Conservation (phyloP, 495 filamentous ascomycete species). For the Pyronema omphalodes region DNA sequence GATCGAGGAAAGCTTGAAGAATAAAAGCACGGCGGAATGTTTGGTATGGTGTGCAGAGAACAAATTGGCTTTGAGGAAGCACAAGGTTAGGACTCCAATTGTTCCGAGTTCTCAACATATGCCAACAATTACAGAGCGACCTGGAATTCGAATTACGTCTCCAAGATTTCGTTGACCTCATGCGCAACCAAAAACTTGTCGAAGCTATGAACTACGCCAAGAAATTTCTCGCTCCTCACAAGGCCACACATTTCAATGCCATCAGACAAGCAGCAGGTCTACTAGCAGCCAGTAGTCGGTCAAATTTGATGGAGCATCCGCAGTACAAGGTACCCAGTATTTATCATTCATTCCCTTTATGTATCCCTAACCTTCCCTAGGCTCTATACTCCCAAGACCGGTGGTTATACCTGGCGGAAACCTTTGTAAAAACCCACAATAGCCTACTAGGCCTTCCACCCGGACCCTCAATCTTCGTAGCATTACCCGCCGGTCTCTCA, state of each 20-base stretch:
- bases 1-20: conserved; percentile 51
- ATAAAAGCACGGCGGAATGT: conserved; percentile 56
- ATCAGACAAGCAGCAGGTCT: conserved; percentile 59
- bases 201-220: conserved; percentile 68
- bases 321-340: conserved; percentile 50
- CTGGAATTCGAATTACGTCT: conserved; percentile 88
- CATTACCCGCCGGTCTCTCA: conserved; percentile 76
- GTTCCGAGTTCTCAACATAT: not conserved
- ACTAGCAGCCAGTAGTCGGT: conserved; percentile 32
- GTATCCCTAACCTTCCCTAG: conserved; percentile 26
- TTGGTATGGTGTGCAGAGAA: conserved; percentile 85
- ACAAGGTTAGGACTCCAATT: conserved; percentile 36
- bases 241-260: conserved; percentile 46
- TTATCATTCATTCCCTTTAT: conserved; percentile 2
- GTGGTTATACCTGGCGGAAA: conserved; percentile 58
- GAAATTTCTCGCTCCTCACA: conserved; percentile 53
- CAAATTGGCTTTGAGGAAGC: conserved; percentile 67
- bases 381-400: conserved; percentile 51
- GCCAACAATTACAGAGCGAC: conserved; percentile 40
- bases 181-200: conserved; percentile 44
- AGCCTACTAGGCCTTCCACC: conserved; percentile 66
- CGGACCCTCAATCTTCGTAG: conserved; percentile 75
- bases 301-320: conserved; percentile 29
- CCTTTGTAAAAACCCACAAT: conserved; percentile 76
- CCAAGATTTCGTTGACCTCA: conserved; percentile 86